Conservation (phyloP, 768 basidiomycete genomes). For the Zangia roseola region DNA sequence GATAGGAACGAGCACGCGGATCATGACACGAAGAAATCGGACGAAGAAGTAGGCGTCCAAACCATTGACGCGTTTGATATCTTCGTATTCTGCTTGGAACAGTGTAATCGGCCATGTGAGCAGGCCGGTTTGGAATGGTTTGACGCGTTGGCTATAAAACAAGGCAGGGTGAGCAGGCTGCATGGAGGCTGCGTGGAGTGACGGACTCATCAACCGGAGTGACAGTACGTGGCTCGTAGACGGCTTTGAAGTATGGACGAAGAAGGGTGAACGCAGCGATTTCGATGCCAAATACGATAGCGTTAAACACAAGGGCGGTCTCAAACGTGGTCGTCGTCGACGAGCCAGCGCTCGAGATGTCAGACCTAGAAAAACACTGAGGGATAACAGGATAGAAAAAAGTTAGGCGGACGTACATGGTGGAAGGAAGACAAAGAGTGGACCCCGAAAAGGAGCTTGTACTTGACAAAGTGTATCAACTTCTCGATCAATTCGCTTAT, state of each 20-base stretch:
- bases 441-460: slow-evolving; percentile 5
- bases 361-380: slow-evolving; percentile 34
- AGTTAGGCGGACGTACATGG: slow-evolving; percentile 18
- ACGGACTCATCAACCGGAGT: slow-evolving; percentile 45
- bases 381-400: not conserved
- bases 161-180: not conserved
- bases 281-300: slow-evolving; percentile 67
- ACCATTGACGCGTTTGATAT: slow-evolving; percentile 69
- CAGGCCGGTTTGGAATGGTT: slow-evolving; percentile 47
- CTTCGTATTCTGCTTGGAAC: slow-evolving; percentile 57
- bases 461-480: not conserved
- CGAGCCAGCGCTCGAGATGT: slow-evolving; percentile 41
- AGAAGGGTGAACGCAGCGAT: slow-evolving; percentile 78
- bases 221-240: slow-evolving; percentile 88
- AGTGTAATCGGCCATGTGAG: slow-evolving; percentile 70
- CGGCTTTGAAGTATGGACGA: slow-evolving; percentile 79
- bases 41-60: slow-evolving; percentile 94
- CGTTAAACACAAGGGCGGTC: slow-evolving; percentile 84
- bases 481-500: slow-evolving; percentile 13
- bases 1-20: slow-evolving; percentile 80
- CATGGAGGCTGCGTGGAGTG: not conserved
- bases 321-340: slow-evolving; percentile 79
- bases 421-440: slow-evolving; percentile 17
- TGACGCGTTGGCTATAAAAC: slow-evolving; percentile 51
- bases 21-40: slow-evolving; percentile 84